These are phyloP conservation scores for Alternaria dauci DNA, from an alignment of 2,329 filamentous ascomycete species.

Conservation along the genomic window DNA sequence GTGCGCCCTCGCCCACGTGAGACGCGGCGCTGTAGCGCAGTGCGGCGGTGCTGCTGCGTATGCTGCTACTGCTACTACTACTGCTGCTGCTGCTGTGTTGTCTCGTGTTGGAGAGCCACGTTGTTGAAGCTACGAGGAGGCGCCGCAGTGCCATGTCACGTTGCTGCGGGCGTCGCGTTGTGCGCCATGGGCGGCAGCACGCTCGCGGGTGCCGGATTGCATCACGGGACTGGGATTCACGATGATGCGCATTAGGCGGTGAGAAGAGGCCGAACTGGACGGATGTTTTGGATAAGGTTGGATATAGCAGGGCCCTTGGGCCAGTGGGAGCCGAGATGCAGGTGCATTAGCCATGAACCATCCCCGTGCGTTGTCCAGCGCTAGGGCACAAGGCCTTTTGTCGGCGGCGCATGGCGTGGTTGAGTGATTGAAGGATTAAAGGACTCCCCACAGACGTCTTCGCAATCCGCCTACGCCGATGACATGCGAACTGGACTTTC, in stretches of 20 bases:
- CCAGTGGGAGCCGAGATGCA: constrained; percentile 39
- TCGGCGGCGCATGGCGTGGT: constrained; percentile 25
- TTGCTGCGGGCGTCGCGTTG: constrained; percentile 11
- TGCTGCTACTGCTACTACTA: too few species aligned
- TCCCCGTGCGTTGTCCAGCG: constrained; percentile 46
- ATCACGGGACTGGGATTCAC: constrained; percentile 35
- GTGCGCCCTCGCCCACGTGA: constrained; percentile 39
- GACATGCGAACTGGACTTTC: constrained; percentile 38
- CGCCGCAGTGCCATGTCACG: constrained; percentile 24
- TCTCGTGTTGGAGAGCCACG: constrained; percentile 43
- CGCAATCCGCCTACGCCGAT: constrained; percentile 38
- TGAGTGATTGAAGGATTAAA: constrained; percentile 25
- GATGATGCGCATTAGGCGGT: constrained; percentile 50
- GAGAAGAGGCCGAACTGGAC: constrained; percentile 40
- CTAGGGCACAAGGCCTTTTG: constrained; percentile 33
- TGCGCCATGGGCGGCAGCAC: constrained; percentile 20
- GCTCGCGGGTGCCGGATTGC: constrained; percentile 21
- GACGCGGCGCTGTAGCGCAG: constrained; percentile 14
- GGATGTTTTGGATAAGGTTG: constrained; percentile 36
- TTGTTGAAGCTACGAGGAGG: constrained; percentile 30
- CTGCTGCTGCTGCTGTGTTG: constrained; percentile 35
- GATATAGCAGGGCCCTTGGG: constrained; percentile 37
- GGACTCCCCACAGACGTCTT: constrained; percentile 31
- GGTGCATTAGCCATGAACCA: constrained; percentile 50
- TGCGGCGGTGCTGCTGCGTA: constrained; percentile 30